A percentile compares a stretch with the other conserved stretches of the same genome.
Evolutionary conservation across 345 rosid species (phyloP).

Genomic region (Corchorus olitorius): DNA sequence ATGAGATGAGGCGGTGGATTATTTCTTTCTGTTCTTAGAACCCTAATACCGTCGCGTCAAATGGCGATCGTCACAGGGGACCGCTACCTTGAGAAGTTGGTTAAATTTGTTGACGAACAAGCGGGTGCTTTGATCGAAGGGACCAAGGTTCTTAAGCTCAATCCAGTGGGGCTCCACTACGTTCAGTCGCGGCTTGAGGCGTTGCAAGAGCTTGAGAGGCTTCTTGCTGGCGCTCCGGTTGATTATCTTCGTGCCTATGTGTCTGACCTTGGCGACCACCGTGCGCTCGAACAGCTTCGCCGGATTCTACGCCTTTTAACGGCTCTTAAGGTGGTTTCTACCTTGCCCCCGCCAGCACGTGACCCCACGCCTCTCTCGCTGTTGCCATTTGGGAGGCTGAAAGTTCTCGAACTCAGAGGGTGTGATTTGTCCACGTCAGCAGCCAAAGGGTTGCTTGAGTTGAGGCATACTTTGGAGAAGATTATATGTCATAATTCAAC

Average conservation of each 20-base stretch:
- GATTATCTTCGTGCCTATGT: constrained; percentile 97
- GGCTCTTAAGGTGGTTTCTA: constrained; percentile 80
- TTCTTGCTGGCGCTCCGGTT: constrained; percentile 88
- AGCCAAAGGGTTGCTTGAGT: constrained; percentile 87
- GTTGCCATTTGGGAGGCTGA: constrained; percentile 76
- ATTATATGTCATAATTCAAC: constrained; percentile 92
- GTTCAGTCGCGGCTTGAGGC: constrained; percentile 93
- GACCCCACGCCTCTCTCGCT: constrained; percentile 93
- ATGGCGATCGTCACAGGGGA: constrained; percentile 98
- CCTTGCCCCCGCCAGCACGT: constrained; percentile 68
- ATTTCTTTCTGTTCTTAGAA: not conserved
- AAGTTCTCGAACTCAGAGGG: constrained; percentile 81
- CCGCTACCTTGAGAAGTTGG: constrained; percentile 82
- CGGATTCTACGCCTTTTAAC: constrained; percentile 81
- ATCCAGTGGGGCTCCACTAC: constrained; percentile 94
- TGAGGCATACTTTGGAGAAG: constrained; percentile 90
- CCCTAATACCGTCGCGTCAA: constrained; percentile 15
- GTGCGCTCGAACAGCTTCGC: constrained; percentile 94
- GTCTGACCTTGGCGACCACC: constrained; percentile 93
- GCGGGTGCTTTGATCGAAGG: constrained; percentile 78
- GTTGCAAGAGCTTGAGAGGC: constrained; percentile 76
- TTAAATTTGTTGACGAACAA: constrained; percentile 71
- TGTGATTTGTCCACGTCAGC: constrained; percentile 94
- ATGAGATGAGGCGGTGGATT: not conserved
- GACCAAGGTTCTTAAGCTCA: constrained; percentile 72